Percentiles rank a stretch among this genome's conserved stretches.
phyloP scores from a whole-genome alignment of 257 asterid species.

The Knoxia roxburghii region DNA sequence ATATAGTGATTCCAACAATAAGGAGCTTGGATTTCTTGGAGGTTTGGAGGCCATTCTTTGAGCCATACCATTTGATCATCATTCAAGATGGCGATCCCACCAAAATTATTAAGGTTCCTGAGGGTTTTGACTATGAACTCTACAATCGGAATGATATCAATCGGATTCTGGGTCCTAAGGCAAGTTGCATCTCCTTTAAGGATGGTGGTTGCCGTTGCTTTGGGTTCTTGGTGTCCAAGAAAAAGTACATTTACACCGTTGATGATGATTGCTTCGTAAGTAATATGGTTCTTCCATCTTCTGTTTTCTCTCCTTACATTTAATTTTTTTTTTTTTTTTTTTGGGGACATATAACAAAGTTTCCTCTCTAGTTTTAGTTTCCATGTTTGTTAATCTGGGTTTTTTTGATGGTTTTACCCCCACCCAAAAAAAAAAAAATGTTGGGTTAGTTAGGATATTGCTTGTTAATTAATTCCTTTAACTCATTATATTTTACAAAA shows the following conservation, averaged over 20 bases:
- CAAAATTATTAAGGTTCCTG: conserved; percentile 30
- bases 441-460: too few species aligned
- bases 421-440: too few species aligned
- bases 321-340: not conserved
- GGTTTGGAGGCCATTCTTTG: conserved; percentile 39
- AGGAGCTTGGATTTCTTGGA: conserved; percentile 38
- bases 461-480: too few species aligned
- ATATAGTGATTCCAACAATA: conserved; percentile 43
- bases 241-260: conserved; percentile 39
- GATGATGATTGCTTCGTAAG: conserved; percentile 38
- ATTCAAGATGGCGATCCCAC: conserved; percentile 42
- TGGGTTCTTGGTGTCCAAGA: conserved; percentile 41
- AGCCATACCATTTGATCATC: conserved; percentile 41
- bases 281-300: too few species aligned
- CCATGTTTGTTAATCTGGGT: too few species aligned
- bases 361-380: too few species aligned
- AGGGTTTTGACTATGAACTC: conserved; percentile 41
- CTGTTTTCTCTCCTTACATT: not conserved
- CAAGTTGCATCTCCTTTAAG: conserved; percentile 41
- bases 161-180: conserved; percentile 35
- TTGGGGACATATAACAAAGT: too few species aligned
- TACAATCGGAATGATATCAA: conserved; percentile 36
- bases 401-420: too few species aligned
- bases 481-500: too few species aligned
- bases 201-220: conserved; percentile 45